Conservation (phyloP, 1,139 yeast genomes). For the Kluyveromyces sp. region DNA sequence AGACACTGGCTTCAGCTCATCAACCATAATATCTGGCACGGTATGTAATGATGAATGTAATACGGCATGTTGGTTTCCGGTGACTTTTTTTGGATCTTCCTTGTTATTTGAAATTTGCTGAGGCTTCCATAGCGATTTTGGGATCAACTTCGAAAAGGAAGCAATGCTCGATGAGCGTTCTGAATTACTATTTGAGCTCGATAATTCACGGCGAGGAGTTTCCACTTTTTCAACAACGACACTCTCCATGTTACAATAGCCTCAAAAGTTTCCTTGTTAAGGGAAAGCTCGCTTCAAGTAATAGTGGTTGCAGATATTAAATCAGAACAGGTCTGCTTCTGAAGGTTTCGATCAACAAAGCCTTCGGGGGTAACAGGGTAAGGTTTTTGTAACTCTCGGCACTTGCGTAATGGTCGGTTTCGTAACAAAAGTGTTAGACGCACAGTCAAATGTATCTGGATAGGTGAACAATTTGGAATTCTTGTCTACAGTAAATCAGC, state of each 20-base stretch:
- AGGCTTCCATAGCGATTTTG: slow-evolving; percentile 4
- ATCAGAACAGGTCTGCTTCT: neutral
- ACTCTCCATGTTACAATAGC: neutral
- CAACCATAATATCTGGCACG: neutral
- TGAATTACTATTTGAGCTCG: neutral
- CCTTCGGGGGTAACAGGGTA: neutral
- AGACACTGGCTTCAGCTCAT: neutral
- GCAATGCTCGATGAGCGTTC: slow-evolving; percentile 1
- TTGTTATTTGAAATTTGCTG: neutral
- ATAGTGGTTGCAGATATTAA: too few relatives aligned
- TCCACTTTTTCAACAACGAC: slow-evolving; percentile 2
- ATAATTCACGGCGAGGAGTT: neutral
- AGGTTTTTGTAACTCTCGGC: too few relatives aligned
- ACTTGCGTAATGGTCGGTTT: too few relatives aligned
- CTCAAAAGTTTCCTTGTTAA: neutral
- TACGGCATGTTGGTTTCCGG: neutral
- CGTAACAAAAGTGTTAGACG: too few relatives aligned
- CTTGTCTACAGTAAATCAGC: neutral
- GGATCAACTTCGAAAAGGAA: slow-evolving; percentile 5
- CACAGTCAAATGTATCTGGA: too few relatives aligned
- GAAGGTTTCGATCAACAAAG: slow-evolving; percentile 4
- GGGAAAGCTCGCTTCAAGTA: too few relatives aligned
- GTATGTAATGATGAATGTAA: slow-evolving; percentile 2
- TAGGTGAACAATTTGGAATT: neutral
- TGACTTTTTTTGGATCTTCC: neutral